phyloP scores from a whole-genome alignment of 2,329 filamentous ascomycete species.

The Cladosporium sphaerospermum region DNA sequence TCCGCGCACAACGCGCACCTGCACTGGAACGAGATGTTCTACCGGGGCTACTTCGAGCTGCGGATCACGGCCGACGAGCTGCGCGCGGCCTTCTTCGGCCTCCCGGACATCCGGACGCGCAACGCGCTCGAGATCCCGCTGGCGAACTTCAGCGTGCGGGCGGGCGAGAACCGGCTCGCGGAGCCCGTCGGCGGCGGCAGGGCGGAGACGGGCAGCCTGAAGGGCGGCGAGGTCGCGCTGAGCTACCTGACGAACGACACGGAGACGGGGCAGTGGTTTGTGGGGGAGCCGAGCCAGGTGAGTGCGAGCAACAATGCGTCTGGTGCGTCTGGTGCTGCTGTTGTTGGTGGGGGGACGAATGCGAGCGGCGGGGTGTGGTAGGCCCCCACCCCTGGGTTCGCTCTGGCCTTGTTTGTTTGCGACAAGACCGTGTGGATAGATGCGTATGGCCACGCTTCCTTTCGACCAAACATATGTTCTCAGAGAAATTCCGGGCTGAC shows the following conservation, averaged over 20 bases:
- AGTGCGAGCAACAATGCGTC: not conserved
- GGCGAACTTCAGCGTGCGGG: conserved; percentile 60
- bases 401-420: not conserved
- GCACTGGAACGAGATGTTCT: conserved; percentile 65
- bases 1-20: conserved; percentile 49
- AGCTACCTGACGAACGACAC: conserved; percentile 24
- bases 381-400: too few species aligned
- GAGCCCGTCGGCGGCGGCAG: conserved; percentile 42
- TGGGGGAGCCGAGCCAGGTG: conserved; percentile 4
- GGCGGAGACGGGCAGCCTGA: conserved; percentile 51
- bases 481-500: not conserved
- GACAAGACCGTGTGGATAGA: not conserved
- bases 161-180: conserved; percentile 52
- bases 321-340: too few species aligned
- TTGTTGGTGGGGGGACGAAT: too few species aligned
- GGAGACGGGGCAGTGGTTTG: conserved; percentile 17
- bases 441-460: too few species aligned
- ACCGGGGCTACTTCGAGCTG: conserved; percentile 64
- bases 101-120: conserved; percentile 51
- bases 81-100: conserved; percentile 58
- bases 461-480: too few species aligned
- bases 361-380: too few species aligned
- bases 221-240: conserved; percentile 30
- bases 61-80: conserved; percentile 50
- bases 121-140: conserved; percentile 59